Evolutionary conservation across 2,329 filamentous ascomycete genomes (phyloP).

Genomic region (Pseudocercospora eumusae): DNA sequence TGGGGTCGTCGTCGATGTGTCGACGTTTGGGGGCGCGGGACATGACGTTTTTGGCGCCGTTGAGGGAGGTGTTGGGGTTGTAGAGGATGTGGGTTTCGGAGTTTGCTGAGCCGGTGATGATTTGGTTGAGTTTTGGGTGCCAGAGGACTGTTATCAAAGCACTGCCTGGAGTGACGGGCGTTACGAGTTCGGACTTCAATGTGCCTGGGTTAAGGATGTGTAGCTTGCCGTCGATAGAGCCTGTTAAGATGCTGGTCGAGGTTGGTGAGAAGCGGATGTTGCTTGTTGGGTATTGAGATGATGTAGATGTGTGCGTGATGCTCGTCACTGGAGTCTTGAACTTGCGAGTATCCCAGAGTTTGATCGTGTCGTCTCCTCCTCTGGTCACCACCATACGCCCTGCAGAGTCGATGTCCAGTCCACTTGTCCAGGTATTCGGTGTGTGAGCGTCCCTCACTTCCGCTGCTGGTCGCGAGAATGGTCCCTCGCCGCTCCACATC

Average conservation of each 20-base stretch:
- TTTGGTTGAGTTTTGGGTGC: slow-evolving; percentile 95
- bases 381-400: slow-evolving; percentile 87
- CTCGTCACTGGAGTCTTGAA: slow-evolving; percentile 87
- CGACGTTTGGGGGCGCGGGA: slow-evolving; percentile 90
- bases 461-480: slow-evolving; percentile 75
- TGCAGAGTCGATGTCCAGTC: slow-evolving; percentile 86
- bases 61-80: slow-evolving; percentile 77
- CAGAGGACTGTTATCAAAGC: slow-evolving; percentile 83
- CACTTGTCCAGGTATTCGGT: slow-evolving; percentile 84
- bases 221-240: slow-evolving; percentile 80
- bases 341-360: slow-evolving; percentile 95
- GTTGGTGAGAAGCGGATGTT: slow-evolving; percentile 90
- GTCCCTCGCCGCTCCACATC: slow-evolving; percentile 89
- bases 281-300: slow-evolving; percentile 76
- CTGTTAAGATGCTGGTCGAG: slow-evolving; percentile 81
- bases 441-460: slow-evolving; percentile 84
- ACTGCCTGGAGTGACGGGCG: slow-evolving; percentile 81
- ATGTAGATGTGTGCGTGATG: slow-evolving; percentile 76
- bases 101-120: slow-evolving; percentile 90
- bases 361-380: slow-evolving; percentile 89
- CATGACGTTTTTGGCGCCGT: slow-evolving; percentile 86
- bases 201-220: slow-evolving; percentile 95
- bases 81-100: slow-evolving; percentile 87
- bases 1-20: slow-evolving; percentile 90
- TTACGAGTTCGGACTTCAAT: slow-evolving; percentile 78